Evolutionary conservation across 495 filamentous ascomycete genomes (phyloP), one percentile per base, ranked within the genome.

Genomic region (Neurospora sp.): DNA sequence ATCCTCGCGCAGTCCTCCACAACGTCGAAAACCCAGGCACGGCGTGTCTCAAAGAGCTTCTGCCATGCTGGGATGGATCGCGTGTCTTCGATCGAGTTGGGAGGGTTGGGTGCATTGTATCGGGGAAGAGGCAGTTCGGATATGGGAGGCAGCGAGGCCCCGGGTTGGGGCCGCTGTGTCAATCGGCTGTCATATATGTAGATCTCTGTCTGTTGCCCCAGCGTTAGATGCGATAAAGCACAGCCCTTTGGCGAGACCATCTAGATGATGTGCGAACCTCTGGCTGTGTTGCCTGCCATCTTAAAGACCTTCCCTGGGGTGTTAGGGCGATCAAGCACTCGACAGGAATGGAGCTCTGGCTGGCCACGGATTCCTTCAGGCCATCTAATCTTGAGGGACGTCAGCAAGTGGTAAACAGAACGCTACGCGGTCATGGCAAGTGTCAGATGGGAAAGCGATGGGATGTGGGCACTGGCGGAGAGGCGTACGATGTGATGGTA

Each of bases 101-200:
- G 94, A 14, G 92, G 88, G 68, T 82, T 84, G 6, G 87, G 83
- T 72, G 88, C 80, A 44, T 78, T 81, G 76, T 90, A 91, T 72
- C 85, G 85, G 4, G 91, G 91, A 41, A 86, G 59, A 20, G 89
- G 83, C 27, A 87, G 79, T 72, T 87, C 84, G 76, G 87, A 84
- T 37, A 65, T 9, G 71, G 87, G 82, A 48, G 82, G 72, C 68
- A 81, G 76, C 20, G 80, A 76, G 73, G 82, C 75, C 40, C 78
- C 78, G 59, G 81, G 74, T 65, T 84, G 81, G 41, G 83, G 82
- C 20, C 83, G 76, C 20, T 88, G 83, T 35, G 90, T 87, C 76
- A 89, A 88, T 75, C 90, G 88, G 70, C 90, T 88, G 80, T 96
- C 92, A 79, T 95, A 98, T 41, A 97, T 88, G 76, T 92, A 96